Evolutionary conservation across 73 alveolate species (phyloP), one percentile per base, ranked within the genome.

Genomic region (Halteria grandinella): DNA sequence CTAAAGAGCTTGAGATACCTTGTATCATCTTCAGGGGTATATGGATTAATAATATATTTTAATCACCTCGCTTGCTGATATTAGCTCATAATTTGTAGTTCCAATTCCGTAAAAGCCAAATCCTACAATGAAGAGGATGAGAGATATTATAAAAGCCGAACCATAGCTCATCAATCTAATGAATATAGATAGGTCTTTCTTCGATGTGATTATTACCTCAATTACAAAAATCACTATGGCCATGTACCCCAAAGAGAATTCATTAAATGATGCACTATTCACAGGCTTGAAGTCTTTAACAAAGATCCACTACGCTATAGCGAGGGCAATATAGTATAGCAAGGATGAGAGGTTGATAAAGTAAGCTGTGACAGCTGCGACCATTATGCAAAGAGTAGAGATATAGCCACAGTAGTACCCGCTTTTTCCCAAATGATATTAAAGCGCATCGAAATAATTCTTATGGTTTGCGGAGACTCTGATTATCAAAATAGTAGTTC

Each of bases 141-240:
- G 51, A 1, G 50, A 6, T n/a, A 79, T 60, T 51, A 89, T 91
- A 55, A 85, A 86, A 66, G 55, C 69, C 51, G 79, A 72, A 1
- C 96, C 96, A 20, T 44, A 54, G 27, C 88, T 71, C 72, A 73
- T 89, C 27, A 89, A 57, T 53, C 58, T 89, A 33, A 86, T 85
- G 57, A 76, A 79, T 21, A 41, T 18, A 10, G 44, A 15, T 79
- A 84, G 69, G 52, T 89, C 92, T 58, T 79, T 85, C 32, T 51
- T 31, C 64, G 36, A n/a, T 11, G 34, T 17, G 28, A 73, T 45
- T 0, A 44, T 0, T 24, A 73, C 37, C 49, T 37, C 12, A 12
- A 57, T 14, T 32, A 64, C 44, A 49, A 55, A 48, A 20, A 73
- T 24, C 11, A 73, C 14, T 12, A 57, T 15, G 43, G 75, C 41